A percentile compares a stretch with the other conserved stretches of the same genome.
Conservation (phyloP, 352 stramenopile species). For the Phytophthora syringae region DNA sequence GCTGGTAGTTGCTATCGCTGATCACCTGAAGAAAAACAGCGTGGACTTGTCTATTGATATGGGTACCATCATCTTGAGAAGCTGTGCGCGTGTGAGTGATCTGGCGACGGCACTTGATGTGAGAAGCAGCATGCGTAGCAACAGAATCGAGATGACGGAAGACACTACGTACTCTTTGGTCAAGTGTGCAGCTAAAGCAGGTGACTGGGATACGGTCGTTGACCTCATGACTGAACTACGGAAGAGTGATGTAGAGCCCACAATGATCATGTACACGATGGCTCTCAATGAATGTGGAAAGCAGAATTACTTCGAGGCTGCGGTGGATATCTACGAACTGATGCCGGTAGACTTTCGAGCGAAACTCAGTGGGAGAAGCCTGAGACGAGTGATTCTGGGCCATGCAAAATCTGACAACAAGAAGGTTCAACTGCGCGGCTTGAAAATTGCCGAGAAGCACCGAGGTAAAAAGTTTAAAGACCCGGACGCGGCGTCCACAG, state of each 20-base stretch:
- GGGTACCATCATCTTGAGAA: neutral
- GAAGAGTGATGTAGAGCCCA: neutral
- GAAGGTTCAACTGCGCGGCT: neutral
- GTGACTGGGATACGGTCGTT: neutral
- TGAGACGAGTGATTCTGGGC: neutral
- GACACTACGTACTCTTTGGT: neutral
- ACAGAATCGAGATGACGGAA: neutral
- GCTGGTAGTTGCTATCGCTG: neutral
- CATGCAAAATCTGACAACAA: neutral
- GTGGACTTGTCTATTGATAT: neutral
- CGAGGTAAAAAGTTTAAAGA: neutral
- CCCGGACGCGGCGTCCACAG: neutral
- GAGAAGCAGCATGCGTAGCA: neutral
- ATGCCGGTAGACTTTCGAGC: neutral
- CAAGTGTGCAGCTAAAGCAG: neutral
- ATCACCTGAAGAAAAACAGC: neutral
- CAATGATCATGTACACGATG: neutral
- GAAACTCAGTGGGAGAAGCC: neutral
- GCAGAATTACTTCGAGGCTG: neutral
- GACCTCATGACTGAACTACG: neutral
- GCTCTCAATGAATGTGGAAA: constrained; percentile 1
- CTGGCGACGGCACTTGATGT: neutral
- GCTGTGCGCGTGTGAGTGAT: neutral
- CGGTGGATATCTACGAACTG: neutral
- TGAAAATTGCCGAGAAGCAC: neutral